Evolutionary conservation across 2,329 filamentous ascomycete genomes (phyloP), one percentile per base, ranked within the genome.

Genomic region (Onygenales sp.): DNA sequence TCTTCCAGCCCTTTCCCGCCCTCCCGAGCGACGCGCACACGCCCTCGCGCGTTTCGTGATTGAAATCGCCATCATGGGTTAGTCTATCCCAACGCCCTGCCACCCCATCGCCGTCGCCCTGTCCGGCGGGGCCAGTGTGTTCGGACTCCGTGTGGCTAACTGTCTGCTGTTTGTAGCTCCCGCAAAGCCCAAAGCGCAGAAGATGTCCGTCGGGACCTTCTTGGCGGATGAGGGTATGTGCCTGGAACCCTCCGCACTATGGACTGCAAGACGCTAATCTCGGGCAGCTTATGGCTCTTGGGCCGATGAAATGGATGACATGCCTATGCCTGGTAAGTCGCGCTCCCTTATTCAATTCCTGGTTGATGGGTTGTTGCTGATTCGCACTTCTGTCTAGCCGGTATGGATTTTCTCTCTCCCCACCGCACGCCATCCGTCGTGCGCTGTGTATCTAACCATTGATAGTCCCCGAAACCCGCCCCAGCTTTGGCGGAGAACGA

Each of bases 291-390:
- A 85, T 68, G 90, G 92, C 69, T 97, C 93, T 63, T 98, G 93
- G 93, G 93, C 93, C 66, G 94, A 98, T 76, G 93, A 98, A 72
- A 95, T 98, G 77, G 93, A 98, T 74, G 90, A 95, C 67, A 77
- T 79, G 73, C 80, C 81, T 58, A 81, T 87, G 61, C 82, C 84
- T 72, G 77, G 87, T 92, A 80, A 78, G 84, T 76, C 54, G 6
- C 52, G 50, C 55, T 53, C 55, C 44, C 50, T 50, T 55, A 45
- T 45, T 50, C 53, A 46, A 38, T 38, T 44, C 31, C 46, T 43
- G 43, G 39, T 41, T 52, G 48, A 53, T 38, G 48, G 35, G 36
- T 53, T 47, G 49, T 56, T 62, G 54, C 63, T 58, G 53, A 64
- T 58, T 63, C 35, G 33, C 45, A 14, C 43, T 33, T 31, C 33